These are phyloP conservation scores for Cystobasidiaceae sp. DNA, from an alignment of 1,284 basidiomycete genomes.

Conservation along the genomic window DNA sequence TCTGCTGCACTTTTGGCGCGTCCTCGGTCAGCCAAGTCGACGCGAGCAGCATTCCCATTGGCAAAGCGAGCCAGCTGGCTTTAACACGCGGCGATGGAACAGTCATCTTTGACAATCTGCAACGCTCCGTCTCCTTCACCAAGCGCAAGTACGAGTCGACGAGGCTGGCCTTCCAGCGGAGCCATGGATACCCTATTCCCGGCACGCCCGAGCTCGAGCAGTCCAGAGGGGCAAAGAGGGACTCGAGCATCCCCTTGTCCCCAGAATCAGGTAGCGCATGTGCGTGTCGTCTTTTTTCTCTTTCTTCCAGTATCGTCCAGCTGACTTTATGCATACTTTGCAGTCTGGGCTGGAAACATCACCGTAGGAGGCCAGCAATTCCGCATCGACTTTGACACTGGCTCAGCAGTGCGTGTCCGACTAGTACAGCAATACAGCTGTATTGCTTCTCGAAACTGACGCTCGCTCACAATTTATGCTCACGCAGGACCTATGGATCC, in stretches of 20 bases:
- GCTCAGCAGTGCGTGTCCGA: slow-evolving; percentile 32
- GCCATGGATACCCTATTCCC: slow-evolving; percentile 23
- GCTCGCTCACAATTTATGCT: background rate
- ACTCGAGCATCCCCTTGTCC: background rate
- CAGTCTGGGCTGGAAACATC: slow-evolving; percentile 41
- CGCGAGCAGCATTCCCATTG: slow-evolving; percentile 2
- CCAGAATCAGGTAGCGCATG: slow-evolving; percentile 24
- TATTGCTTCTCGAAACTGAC: background rate
- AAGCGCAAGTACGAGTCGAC: slow-evolving; percentile 20
- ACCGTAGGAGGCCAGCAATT: slow-evolving; percentile 39
- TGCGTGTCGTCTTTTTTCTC: no score
- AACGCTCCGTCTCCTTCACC: slow-evolving; percentile 22
- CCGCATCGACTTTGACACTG: slow-evolving; percentile 41
- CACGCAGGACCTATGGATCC: slow-evolving; percentile 44
- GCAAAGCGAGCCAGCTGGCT: slow-evolving; percentile 5
- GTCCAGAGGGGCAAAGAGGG: slow-evolving; percentile 9
- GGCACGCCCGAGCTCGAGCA: slow-evolving; percentile 2
- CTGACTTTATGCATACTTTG: background rate
- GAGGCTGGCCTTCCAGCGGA: slow-evolving; percentile 3
- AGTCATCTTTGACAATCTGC: slow-evolving; percentile 23
- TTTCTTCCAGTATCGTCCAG: background rate
- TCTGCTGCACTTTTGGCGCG: slow-evolving; percentile 6
- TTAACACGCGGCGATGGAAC: slow-evolving; percentile 6
- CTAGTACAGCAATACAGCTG: background rate
- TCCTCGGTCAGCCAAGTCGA: background rate